Percentiles rank a stretch among this genome's conserved stretches.
These are phyloP conservation scores for Neurospora cerealis DNA, from an alignment of 495 filamentous ascomycete species.

Conservation along the genomic window DNA sequence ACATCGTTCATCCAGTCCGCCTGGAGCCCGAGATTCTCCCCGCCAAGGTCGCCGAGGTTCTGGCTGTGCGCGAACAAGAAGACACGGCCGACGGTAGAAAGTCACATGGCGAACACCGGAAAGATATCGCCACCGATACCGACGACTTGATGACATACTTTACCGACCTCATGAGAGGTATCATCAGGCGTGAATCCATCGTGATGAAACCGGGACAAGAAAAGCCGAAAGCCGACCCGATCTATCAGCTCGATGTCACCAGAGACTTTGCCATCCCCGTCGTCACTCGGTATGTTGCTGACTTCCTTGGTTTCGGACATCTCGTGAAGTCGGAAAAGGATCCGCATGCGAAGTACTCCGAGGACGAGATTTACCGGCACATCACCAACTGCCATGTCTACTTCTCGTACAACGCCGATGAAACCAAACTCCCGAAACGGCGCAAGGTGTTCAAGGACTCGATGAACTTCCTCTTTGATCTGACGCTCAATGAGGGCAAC, in stretches of 20 bases:
- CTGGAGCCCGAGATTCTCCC: constrained; percentile 2
- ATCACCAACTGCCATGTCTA: constrained; percentile 13
- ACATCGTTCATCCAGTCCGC: constrained; percentile 5
- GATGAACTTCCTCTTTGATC: not conserved
- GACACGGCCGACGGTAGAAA: not conserved
- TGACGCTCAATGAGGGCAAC: constrained; percentile 5
- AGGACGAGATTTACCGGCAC: constrained; percentile 15
- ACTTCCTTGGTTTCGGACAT: constrained; percentile 11
- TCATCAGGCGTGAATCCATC: constrained; percentile 8
- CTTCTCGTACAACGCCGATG: constrained; percentile 11
- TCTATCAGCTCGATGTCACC: constrained; percentile 11
- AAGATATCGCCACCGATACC: not conserved
- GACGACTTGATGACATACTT: constrained; percentile 2
- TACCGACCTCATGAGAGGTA: not conserved
- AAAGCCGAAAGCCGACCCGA: not conserved
- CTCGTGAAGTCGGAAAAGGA: not conserved
- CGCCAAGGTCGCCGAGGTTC: not conserved
- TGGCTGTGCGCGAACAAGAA: not conserved
- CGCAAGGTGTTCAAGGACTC: constrained; percentile 8
- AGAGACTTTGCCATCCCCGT: constrained; percentile 13
- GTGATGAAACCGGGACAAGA: constrained; percentile 1
- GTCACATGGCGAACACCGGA: not conserved
- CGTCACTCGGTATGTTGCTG: constrained; percentile 8
- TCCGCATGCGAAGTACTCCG: not conserved
- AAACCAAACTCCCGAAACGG: constrained; percentile 9